Evolutionary conservation across 768 basidiomycete species (phyloP), one percentile per base, ranked within the genome.

Genomic region (Mycena leptocephala): DNA sequence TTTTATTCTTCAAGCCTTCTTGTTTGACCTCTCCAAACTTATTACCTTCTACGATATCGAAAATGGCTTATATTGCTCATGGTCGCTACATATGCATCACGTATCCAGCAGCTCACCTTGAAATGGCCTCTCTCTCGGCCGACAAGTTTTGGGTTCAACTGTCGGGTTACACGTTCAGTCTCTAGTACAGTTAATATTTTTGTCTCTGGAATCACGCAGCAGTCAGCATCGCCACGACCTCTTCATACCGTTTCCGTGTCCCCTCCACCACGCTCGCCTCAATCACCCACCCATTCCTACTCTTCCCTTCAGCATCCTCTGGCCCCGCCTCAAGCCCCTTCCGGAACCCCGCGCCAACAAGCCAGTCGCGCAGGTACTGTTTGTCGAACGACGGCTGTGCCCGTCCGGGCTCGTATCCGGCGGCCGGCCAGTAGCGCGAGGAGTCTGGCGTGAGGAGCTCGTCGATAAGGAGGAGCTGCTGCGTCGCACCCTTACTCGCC

Each of bases 391-490:
- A 96, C 24, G 94, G 92, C 85, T 98, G 98, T 0, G 93, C 81
- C 41, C 90, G 87, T 5, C 97, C 98, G 5, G 92, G 88, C 35
- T 86, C 84, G 85, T 98, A 99, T 3, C 87, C 90, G 6, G 87
- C 89, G 8, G 93, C 87, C 1, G 97, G 96, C 98, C 98, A 99
- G 87, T 99, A 99, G 37, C 98, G 92, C 22, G 97, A 98, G 16
- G 97, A 99, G 84, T 99, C 98, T 24, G 98, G 97, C 0, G 98
- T 99, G 67, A 99, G 91, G n/a, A 95, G 91, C 82, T 99, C 98
- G 84, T 99, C 98, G 78, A 99, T 94, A 61, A 99, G 91, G 76
- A 98, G 95, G 28, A 99, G 88, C 30, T 91, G 84, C 74, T 84
- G 88, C 79, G 82, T 82, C 8, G 79, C 79, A 24, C 63, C 61